These are phyloP conservation scores for Colletotrichum magnum DNA, from an alignment of 2,329 filamentous ascomycete species.

Conservation along the genomic window DNA sequence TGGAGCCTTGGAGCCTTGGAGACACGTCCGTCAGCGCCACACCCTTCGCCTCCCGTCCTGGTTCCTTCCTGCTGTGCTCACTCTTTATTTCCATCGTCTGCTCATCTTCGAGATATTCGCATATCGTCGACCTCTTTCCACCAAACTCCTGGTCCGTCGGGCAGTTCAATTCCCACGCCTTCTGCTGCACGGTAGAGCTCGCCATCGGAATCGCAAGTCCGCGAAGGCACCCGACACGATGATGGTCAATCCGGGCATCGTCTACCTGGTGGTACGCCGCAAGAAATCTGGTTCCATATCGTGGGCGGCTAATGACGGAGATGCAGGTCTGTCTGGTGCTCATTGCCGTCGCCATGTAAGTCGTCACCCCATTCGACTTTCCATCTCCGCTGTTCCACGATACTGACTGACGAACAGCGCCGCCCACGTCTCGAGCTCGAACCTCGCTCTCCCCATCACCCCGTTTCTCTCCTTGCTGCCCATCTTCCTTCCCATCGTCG, in stretches of 20 bases:
- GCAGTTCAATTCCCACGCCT: background rate
- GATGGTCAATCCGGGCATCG: constrained; percentile 48
- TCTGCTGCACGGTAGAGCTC: background rate
- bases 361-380: background rate
- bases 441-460: constrained; percentile 58
- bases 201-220: too few relatives aligned
- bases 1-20: background rate
- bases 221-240: constrained; percentile 18
- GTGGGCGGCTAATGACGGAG: background rate
- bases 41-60: constrained; percentile 23
- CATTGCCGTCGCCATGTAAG: constrained; percentile 51
- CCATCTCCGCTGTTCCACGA: background rate
- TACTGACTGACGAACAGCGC: constrained; percentile 47
- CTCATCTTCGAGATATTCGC: constrained; percentile 15
- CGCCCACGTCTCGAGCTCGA: constrained; percentile 54
- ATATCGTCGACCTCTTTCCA: background rate
- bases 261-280: constrained; percentile 49
- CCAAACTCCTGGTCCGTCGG: background rate
- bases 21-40: constrained; percentile 30
- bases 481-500: constrained; percentile 57
- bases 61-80: background rate
- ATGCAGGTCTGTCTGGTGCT: constrained; percentile 48
- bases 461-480: constrained; percentile 53
- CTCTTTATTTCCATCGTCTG: background rate
- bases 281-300: background rate